These are phyloP conservation scores for Tagetes erecta DNA, from an alignment of 129 eudicot species.

Conservation along the genomic window DNA sequence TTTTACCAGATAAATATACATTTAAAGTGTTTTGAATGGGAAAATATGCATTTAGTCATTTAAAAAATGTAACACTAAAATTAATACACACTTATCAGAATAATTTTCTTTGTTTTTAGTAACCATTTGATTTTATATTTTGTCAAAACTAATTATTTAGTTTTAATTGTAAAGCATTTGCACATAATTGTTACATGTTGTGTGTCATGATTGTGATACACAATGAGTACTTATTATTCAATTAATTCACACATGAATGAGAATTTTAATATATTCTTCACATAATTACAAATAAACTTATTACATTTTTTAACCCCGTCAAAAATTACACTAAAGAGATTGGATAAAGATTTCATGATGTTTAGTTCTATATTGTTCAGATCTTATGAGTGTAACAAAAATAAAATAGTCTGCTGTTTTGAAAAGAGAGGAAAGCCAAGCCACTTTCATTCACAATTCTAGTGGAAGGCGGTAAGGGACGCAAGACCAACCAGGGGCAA, in stretches of 20 bases:
- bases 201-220: conserved; percentile 35
- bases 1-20: too few species aligned
- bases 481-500: too few species aligned
- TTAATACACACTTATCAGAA: background rate
- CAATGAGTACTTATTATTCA: conserved; percentile 35
- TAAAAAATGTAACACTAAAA: background rate
- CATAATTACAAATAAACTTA: background rate
- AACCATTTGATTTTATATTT: background rate
- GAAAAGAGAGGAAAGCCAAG: too few species aligned
- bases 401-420: too few species aligned
- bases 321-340: background rate
- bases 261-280: background rate
- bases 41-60: background rate
- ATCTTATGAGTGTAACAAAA: too few species aligned
- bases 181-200: conserved; percentile 31
- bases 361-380: too few species aligned
- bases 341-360: too few species aligned
- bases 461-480: too few species aligned
- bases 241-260: conserved; percentile 30
- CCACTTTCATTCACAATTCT: too few species aligned
- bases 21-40: too few species aligned
- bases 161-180: conserved; percentile 25
- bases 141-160: background rate
- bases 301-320: background rate
- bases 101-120: background rate